phyloP scores from a whole-genome alignment of 164 flowering plant species.

The Platanus orientalis region DNA sequence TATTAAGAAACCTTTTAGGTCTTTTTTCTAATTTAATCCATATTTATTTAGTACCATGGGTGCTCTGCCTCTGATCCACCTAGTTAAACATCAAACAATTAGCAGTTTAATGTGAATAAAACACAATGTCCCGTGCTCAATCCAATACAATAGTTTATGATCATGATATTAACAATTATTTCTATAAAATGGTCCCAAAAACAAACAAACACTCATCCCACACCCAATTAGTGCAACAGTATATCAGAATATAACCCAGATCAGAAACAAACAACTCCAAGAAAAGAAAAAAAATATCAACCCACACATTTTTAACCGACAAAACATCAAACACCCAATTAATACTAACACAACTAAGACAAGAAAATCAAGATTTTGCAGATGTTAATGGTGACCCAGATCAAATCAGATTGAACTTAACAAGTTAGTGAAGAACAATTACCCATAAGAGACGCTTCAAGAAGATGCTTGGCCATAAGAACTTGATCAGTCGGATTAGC shows the following conservation, averaged over 20 bases:
- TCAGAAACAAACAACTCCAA: not conserved
- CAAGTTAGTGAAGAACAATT: slow-evolving; percentile 5
- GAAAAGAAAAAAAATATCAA: not conserved
- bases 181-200: too few relatives aligned
- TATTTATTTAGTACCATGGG: too few relatives aligned
- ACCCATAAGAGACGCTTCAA: slow-evolving; percentile 94
- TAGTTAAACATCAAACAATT: too few relatives aligned
- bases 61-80: too few relatives aligned
- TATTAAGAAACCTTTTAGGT: too few relatives aligned
- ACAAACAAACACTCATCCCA: too few relatives aligned
- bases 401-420: not conserved
- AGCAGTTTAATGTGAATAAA: too few relatives aligned
- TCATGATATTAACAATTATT: too few relatives aligned
- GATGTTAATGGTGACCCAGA: too few relatives aligned
- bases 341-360: not conserved
- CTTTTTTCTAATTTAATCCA: too few relatives aligned
- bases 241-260: not conserved
- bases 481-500: slow-evolving; percentile 84
- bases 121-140: too few relatives aligned
- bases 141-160: too few relatives aligned
- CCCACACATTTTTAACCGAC: not conserved
- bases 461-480: slow-evolving; percentile 58
- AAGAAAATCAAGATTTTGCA: not conserved
- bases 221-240: not conserved
- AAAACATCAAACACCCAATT: not conserved